Conservation (phyloP, 2,329 filamentous ascomycete species). For the Penicillium sp. region DNA sequence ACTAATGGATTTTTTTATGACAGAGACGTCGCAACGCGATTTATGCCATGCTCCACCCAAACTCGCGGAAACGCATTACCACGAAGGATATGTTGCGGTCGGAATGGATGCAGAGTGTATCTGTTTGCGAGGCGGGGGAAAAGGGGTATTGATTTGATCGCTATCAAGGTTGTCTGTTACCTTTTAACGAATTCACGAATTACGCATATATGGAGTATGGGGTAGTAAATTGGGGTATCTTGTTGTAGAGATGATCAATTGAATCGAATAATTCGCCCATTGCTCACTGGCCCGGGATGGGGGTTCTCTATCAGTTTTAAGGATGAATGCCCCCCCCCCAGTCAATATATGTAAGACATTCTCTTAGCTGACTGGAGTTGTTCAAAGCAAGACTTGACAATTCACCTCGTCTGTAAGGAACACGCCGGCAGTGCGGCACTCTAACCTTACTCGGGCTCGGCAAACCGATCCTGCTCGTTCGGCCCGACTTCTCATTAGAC, state of each 20-base stretch:
- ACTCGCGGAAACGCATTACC: constrained; percentile 32
- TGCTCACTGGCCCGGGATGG: too few relatives aligned
- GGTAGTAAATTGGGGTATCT: neutral
- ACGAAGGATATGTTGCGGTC: constrained; percentile 32
- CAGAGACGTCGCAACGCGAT: constrained; percentile 35
- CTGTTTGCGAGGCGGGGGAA: constrained; percentile 33
- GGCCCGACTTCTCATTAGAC: constrained; percentile 66
- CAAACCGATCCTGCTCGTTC: constrained; percentile 43
- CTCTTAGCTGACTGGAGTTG: neutral
- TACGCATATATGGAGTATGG: neutral
- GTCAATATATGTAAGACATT: neutral
- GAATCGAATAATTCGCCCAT: neutral
- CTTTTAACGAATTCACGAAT: neutral
- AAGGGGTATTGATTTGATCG: constrained; percentile 19
- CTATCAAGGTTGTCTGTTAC: neutral
- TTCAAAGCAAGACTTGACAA: neutral
- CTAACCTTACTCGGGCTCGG: constrained; percentile 31
- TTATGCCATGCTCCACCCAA: constrained; percentile 41
- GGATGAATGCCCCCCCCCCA: too few relatives aligned
- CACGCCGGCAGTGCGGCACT: neutral
- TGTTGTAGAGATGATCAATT: neutral
- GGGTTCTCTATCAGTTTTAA: too few relatives aligned
- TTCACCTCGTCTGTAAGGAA: neutral
- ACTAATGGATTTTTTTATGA: neutral
- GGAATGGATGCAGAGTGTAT: constrained; percentile 36